Percentiles rank a stretch among this genome's conserved stretches.
Conservation (phyloP, 1,139 yeast species). For the Hansenula lynferdii region DNA sequence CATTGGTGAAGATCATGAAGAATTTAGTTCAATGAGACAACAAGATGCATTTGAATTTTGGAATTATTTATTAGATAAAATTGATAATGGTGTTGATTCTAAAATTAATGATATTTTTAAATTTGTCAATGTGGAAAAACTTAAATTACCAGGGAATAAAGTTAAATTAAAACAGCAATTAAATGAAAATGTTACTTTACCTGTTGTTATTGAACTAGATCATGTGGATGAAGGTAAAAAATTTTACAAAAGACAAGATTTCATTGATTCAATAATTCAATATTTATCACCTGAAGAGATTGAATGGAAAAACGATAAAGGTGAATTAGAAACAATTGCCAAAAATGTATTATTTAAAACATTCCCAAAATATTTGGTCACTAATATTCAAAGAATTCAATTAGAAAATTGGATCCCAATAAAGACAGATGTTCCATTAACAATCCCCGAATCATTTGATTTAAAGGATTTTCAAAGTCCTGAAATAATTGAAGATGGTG, state of each 20-base stretch:
- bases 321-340: slow-evolving; percentile 28
- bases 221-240: slow-evolving; percentile 39
- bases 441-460: slow-evolving; percentile 45
- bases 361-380: slow-evolving; percentile 65
- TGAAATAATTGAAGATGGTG: slow-evolving; percentile 32
- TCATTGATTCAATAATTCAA: slow-evolving; percentile 46
- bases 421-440: slow-evolving; percentile 71
- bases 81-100: slow-evolving; percentile 40
- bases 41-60: slow-evolving; percentile 95
- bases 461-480: slow-evolving; percentile 31
- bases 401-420: slow-evolving; percentile 89
- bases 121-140: slow-evolving; percentile 59
- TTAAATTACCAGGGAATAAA: slow-evolving; percentile 50
- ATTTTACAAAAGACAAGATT: slow-evolving; percentile 43
- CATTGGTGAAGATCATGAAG: slow-evolving; percentile 74
- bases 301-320: slow-evolving; percentile 61
- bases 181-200: slow-evolving; percentile 67
- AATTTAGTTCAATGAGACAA: slow-evolving; percentile 81
- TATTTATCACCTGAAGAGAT: slow-evolving; percentile 50
- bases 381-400: slow-evolving; percentile 76
- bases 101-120: slow-evolving; percentile 46
- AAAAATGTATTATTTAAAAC: slow-evolving; percentile 54
- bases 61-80: slow-evolving; percentile 56
- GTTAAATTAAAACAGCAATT: slow-evolving; percentile 55
- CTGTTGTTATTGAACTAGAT: slow-evolving; percentile 41